Evolutionary conservation across 208 protist species (phyloP).

Genomic region (Naegleria fowleri): DNA sequence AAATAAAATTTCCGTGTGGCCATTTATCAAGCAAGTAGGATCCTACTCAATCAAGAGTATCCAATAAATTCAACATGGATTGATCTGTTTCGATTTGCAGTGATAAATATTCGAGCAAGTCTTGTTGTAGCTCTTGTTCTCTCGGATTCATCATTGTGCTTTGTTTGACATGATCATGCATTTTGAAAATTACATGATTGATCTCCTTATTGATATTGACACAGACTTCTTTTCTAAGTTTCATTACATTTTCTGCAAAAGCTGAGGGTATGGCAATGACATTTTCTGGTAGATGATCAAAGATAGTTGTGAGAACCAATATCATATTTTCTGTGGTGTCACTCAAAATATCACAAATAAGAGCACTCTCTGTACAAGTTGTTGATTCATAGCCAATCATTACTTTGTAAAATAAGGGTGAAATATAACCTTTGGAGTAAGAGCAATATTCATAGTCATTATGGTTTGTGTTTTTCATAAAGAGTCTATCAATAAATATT

Average conservation of each 20-base stretch:
- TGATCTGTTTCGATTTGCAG: neutral
- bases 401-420: neutral
- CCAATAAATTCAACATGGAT: neutral
- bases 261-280: neutral
- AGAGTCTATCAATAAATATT: neutral
- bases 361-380: neutral
- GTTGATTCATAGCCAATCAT: neutral
- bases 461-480: neutral
- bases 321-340: neutral
- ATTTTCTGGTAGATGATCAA: neutral
- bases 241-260: neutral
- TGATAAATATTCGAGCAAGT: neutral
- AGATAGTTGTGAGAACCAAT: neutral
- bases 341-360: neutral
- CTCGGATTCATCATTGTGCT: neutral
- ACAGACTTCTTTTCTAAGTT: neutral
- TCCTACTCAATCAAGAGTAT: neutral
- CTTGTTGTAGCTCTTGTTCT: neutral
- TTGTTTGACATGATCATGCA: neutral
- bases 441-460: neutral
- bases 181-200: neutral
- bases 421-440: neutral
- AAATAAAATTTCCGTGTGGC: no score
- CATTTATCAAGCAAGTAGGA: no score
- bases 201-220: neutral